A percentile compares a stretch with the other conserved stretches of the same genome.
These are phyloP conservation scores for Wickerhamomyces sp. DNA, from an alignment of 1,139 yeast species.

Conservation along the genomic window DNA sequence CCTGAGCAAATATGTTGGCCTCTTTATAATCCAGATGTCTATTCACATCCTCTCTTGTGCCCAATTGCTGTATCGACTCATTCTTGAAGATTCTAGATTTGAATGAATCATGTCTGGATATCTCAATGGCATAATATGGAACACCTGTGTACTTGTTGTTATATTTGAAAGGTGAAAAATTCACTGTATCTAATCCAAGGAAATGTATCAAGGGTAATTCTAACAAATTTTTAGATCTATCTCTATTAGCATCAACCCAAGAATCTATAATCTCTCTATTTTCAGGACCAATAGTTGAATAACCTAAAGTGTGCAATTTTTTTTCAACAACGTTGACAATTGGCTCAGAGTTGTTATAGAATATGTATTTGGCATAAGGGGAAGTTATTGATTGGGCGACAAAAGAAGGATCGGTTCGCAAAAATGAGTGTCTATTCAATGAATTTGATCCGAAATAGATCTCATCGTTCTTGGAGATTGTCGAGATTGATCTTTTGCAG, in stretches of 20 bases:
- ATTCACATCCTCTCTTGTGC: slow-evolving; percentile 26
- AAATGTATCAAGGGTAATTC: slow-evolving; percentile 32
- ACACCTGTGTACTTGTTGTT: slow-evolving; percentile 54
- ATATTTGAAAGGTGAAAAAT: slow-evolving; percentile 27
- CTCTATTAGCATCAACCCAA: slow-evolving; percentile 14
- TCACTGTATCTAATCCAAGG: slow-evolving; percentile 61
- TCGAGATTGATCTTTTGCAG: background rate
- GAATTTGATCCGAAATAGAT: slow-evolving; percentile 48
- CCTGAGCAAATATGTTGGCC: slow-evolving; percentile 72
- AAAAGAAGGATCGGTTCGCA: slow-evolving; percentile 63
- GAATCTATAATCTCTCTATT: slow-evolving; percentile 14
- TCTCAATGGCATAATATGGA: slow-evolving; percentile 76
- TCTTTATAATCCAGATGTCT: slow-evolving; percentile 36
- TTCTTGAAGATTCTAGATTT: slow-evolving; percentile 15
- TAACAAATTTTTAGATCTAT: slow-evolving; percentile 28
- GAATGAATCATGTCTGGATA: slow-evolving; percentile 31
- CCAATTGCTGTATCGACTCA: slow-evolving; percentile 9
- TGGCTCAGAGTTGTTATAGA: slow-evolving; percentile 34
- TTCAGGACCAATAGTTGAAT: slow-evolving; percentile 11
- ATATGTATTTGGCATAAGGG: slow-evolving; percentile 45
- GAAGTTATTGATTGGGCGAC: slow-evolving; percentile 49
- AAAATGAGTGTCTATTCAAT: slow-evolving; percentile 73
- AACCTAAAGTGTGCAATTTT: slow-evolving; percentile 13
- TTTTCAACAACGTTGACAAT: slow-evolving; percentile 19
- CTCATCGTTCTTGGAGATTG: slow-evolving; percentile 2